Conservation (phyloP, 106 monocot genomes). For the Allium fistulosum region DNA sequence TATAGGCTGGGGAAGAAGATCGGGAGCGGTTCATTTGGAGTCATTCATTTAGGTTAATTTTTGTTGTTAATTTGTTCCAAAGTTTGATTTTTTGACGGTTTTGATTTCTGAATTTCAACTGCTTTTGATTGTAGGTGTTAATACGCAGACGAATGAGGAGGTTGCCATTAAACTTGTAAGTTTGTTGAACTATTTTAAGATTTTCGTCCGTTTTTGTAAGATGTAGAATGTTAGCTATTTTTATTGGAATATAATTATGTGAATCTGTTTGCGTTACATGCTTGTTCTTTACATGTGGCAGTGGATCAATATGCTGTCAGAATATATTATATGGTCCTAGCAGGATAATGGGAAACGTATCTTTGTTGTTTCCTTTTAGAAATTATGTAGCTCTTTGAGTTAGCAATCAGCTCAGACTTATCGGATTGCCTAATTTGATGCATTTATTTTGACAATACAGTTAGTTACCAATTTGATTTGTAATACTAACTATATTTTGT, state of each 20-base stretch:
- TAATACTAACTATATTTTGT: too few species aligned
- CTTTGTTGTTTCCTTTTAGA: neutral
- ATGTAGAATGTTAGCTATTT: neutral
- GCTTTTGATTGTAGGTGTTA: constrained; percentile 10
- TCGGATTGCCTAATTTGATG: too few species aligned
- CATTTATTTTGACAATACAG: too few species aligned
- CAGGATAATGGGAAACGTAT: neutral
- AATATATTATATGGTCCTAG: too few species aligned
- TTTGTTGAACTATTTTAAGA: neutral
- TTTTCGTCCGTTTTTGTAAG: neutral
- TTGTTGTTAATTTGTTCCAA: neutral
- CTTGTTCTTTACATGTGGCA: neutral
- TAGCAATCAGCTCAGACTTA: too few species aligned
- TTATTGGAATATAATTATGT: neutral
- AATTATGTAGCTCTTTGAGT: too few species aligned
- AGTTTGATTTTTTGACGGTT: neutral
- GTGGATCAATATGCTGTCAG: neutral
- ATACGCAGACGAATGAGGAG: constrained; percentile 24
- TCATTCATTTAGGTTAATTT: constrained; percentile 69
- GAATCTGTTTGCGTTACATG: neutral
- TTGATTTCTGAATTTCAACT: neutral
- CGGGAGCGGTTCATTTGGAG: constrained; percentile 92
- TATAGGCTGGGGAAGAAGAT: constrained; percentile 82
- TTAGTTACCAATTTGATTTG: too few species aligned
- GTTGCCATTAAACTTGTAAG: constrained; percentile 26